phyloP scores from a whole-genome alignment of 768 basidiomycete genomes.

The Gyrodon lividus region DNA sequence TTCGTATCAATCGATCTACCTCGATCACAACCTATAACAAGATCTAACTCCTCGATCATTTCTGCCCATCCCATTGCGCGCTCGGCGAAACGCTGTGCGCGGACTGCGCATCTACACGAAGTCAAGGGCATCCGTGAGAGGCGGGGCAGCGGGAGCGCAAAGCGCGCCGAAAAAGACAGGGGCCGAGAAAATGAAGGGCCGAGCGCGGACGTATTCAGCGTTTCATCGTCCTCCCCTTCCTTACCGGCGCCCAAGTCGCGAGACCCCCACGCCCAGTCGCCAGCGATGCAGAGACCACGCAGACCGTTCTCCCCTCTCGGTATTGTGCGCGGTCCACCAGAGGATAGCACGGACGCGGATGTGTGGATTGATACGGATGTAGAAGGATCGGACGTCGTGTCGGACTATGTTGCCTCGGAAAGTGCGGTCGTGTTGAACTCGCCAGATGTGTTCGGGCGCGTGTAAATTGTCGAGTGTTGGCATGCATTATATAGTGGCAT shows the following conservation, averaged over 20 bases:
- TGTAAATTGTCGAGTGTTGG: neutral
- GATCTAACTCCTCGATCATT: constrained; percentile 24
- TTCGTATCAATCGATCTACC: constrained; percentile 15
- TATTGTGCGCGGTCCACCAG: neutral
- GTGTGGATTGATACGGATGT: constrained; percentile 42
- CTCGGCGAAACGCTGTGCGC: constrained; percentile 56
- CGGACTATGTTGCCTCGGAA: constrained; percentile 14
- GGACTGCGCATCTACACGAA: constrained; percentile 69
- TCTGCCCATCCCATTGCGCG: constrained; percentile 20
- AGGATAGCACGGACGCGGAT: constrained; percentile 24
- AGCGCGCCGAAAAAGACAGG: neutral
- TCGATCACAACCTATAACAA: constrained; percentile 14
- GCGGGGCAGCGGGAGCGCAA: constrained; percentile 10
- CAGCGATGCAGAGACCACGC: neutral
- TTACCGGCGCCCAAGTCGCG: neutral
- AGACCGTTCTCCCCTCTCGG: constrained; percentile 12
- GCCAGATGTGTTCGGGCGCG: constrained; percentile 13
- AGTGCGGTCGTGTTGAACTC: constrained; percentile 9
- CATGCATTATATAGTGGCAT: too few species aligned
- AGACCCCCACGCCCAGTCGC: neutral
- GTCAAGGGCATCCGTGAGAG: constrained; percentile 35
- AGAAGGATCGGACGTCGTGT: constrained; percentile 29
- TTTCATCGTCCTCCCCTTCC: neutral
- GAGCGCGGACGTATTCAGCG: constrained; percentile 19
- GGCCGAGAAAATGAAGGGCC: constrained; percentile 12